phyloP scores from a whole-genome alignment of 1,139 yeast species.

The Pichia sp. region DNA sequence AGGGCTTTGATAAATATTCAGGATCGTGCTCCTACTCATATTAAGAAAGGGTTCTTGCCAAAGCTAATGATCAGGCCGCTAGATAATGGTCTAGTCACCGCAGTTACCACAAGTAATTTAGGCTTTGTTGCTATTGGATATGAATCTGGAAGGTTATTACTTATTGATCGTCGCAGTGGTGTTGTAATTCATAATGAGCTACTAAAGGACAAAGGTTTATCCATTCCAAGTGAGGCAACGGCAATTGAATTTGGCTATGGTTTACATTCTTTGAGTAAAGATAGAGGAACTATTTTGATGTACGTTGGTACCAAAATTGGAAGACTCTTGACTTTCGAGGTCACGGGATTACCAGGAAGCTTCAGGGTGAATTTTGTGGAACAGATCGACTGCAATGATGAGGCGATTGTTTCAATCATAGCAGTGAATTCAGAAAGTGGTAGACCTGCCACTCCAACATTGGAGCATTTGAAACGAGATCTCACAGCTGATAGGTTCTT shows the following conservation, averaged over 20 bases:
- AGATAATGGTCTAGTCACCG: slow-evolving; percentile 49
- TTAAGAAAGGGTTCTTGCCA: slow-evolving; percentile 71
- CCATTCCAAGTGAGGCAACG: slow-evolving; percentile 43
- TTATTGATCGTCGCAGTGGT: slow-evolving; percentile 84
- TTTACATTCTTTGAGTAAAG: slow-evolving; percentile 45
- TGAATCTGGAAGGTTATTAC: slow-evolving; percentile 65
- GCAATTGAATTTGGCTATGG: slow-evolving; percentile 69
- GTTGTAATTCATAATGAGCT: slow-evolving; percentile 59
- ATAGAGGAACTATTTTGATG: slow-evolving; percentile 66
- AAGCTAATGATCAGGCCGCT: slow-evolving; percentile 46
- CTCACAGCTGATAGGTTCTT: slow-evolving; percentile 35
- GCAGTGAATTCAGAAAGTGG: slow-evolving; percentile 61
- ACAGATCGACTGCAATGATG: slow-evolving; percentile 43
- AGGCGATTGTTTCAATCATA: slow-evolving; percentile 50
- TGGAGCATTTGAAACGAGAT: slow-evolving; percentile 45
- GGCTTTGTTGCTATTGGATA: slow-evolving; percentile 88
- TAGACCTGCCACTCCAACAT: slow-evolving; percentile 57
- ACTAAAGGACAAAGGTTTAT: slow-evolving; percentile 37
- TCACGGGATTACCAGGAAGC: slow-evolving; percentile 68
- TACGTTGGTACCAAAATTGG: slow-evolving; percentile 80
- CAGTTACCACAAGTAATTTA: slow-evolving; percentile 63
- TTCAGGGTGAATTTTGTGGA: slow-evolving; percentile 59
- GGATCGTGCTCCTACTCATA: slow-evolving; percentile 39
- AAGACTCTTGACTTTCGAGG: slow-evolving; percentile 60
- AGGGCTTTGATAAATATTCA: slow-evolving; percentile 34